These are phyloP conservation scores for Lipomyces kockii DNA, from an alignment of 805 yeast species.

Conservation along the genomic window DNA sequence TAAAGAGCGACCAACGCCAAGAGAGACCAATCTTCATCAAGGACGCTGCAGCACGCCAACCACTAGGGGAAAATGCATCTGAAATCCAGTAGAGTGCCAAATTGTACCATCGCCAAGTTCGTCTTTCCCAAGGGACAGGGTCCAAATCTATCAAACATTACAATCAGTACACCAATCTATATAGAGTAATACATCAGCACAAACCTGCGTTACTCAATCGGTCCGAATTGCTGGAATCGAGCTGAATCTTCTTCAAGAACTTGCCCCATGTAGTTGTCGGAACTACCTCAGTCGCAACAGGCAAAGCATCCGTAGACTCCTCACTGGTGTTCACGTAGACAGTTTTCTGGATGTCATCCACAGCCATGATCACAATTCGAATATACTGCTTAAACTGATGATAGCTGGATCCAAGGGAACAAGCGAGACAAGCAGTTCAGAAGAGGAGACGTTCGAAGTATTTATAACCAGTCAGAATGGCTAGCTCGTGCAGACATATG, in stretches of 20 bases:
- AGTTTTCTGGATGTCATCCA: neutral
- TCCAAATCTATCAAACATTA: constrained; percentile 1
- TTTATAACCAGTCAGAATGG: too few relatives aligned
- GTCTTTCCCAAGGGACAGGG: constrained; percentile 40
- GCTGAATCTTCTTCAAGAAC: neutral
- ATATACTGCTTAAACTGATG: neutral
- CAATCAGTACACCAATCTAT: constrained; percentile 49
- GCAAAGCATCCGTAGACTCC: neutral
- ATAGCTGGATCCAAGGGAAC: neutral
- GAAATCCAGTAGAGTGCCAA: constrained; percentile 42
- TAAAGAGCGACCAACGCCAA: constrained; percentile 52
- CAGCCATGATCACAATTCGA: neutral
- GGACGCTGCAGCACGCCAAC: constrained; percentile 52
- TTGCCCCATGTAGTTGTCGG: neutral
- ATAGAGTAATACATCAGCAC: constrained; percentile 51
- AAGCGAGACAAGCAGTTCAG: neutral
- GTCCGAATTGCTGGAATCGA: neutral
- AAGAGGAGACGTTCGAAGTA: neutral
- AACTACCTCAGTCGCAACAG: neutral
- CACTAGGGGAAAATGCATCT: constrained; percentile 44
- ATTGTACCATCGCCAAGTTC: constrained; percentile 54
- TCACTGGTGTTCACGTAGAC: neutral
- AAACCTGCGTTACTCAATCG: constrained; percentile 9
- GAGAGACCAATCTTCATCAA: constrained; percentile 51
- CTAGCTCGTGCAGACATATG: too few relatives aligned